phyloP scores from a whole-genome alignment of 805 yeast species.

The Starmerella geochares region DNA sequence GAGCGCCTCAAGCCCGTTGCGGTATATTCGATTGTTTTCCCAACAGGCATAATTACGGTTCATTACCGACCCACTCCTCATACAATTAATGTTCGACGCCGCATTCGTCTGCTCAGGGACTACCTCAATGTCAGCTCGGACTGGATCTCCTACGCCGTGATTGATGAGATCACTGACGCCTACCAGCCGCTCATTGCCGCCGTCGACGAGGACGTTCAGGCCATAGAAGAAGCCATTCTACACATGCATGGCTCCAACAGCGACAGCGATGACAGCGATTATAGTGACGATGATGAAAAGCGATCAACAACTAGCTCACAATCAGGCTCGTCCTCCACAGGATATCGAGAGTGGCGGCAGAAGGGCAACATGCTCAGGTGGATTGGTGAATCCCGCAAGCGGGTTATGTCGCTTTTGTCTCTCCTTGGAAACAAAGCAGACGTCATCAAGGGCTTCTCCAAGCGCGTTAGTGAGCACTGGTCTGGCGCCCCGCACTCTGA shows the following conservation, averaged over 20 bases:
- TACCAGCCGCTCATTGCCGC: constrained; percentile 94
- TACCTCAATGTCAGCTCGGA: constrained; percentile 84
- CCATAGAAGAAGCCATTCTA: constrained; percentile 86
- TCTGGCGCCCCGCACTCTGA: constrained; percentile 70
- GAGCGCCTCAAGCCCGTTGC: constrained; percentile 73
- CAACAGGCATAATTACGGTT: constrained; percentile 82
- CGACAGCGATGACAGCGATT: constrained; percentile 35
- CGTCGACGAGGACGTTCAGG: constrained; percentile 86
- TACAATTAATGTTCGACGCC: constrained; percentile 86
- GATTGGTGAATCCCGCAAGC: constrained; percentile 88
- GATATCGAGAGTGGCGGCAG: constrained; percentile 64
- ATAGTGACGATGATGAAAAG: constrained; percentile 30
- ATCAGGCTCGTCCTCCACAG: constrained; percentile 31
- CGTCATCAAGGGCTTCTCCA: constrained; percentile 92
- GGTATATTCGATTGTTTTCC: constrained; percentile 85
- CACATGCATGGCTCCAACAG: constrained; percentile 67
- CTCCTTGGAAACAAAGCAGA: constrained; percentile 88
- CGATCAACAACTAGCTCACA: constrained; percentile 27
- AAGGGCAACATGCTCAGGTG: constrained; percentile 92
- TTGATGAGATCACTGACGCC: constrained; percentile 95
- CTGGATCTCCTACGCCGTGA: constrained; percentile 93
- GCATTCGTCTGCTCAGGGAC: constrained; percentile 79
- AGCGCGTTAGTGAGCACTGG: constrained; percentile 79
- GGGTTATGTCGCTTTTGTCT: constrained; percentile 83
- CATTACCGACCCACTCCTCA: constrained; percentile 94